Evolutionary conservation across 2,329 filamentous ascomycete species (phyloP).

Genomic region (Scedosporium dehoogii): DNA sequence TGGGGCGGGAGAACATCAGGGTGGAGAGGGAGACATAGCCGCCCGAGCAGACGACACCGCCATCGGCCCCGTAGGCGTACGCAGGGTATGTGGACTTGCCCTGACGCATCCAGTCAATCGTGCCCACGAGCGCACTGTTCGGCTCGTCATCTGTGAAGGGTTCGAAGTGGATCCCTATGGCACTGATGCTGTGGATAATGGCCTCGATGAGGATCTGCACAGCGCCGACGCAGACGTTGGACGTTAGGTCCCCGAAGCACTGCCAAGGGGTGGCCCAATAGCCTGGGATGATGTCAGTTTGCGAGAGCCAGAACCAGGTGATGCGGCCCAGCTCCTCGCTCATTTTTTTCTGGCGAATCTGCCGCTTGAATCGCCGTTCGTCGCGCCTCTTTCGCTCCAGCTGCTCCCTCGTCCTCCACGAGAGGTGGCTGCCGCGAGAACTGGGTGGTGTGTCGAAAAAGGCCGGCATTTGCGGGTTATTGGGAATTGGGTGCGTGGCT

Average conservation of each 20-base stretch:
- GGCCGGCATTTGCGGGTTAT: too few relatives aligned
- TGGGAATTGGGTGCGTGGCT: too few relatives aligned
- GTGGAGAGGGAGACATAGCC: background rate
- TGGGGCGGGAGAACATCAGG: background rate
- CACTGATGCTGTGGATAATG: background rate
- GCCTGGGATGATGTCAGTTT: slow-evolving; percentile 35
- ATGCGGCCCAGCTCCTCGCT: slow-evolving; percentile 17
- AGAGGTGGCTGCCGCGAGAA: too few relatives aligned
- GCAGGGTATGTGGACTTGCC: background rate
- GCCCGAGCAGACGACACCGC: background rate
- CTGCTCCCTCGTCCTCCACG: too few relatives aligned
- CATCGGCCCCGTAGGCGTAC: background rate
- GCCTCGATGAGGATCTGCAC: background rate
- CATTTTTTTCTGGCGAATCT: too few relatives aligned
- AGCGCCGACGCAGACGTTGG: background rate
- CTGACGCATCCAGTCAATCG: background rate
- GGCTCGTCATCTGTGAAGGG: background rate
- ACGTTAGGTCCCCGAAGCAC: slow-evolving; percentile 11
- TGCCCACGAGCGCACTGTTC: background rate
- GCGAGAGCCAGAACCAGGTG: slow-evolving; percentile 8
- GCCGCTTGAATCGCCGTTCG: too few relatives aligned
- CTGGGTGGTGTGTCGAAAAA: too few relatives aligned
- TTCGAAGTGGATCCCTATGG: background rate
- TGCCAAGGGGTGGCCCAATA: slow-evolving; percentile 2
- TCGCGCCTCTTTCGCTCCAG: too few relatives aligned